These are phyloP conservation scores for Colletotrichum theobromicola DNA, from an alignment of 2,329 filamentous ascomycete genomes.

Conservation along the genomic window DNA sequence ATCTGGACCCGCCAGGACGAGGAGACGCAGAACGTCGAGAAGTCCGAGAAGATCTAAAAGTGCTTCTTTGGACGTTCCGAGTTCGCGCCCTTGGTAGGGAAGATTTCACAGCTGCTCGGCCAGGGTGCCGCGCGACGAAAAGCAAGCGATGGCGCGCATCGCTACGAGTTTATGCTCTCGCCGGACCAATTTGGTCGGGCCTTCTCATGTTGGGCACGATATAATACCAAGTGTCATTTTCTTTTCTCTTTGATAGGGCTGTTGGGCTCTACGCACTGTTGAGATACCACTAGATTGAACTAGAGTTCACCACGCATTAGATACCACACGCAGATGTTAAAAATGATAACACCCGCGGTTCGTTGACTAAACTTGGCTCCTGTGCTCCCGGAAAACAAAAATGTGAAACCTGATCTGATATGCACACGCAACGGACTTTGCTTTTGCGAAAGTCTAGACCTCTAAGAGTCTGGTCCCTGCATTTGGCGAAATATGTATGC, in stretches of 20 bases:
- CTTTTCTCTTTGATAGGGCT: not conserved
- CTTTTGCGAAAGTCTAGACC: not conserved
- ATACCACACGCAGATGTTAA: conserved; percentile 16
- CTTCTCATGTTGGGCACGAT: not conserved
- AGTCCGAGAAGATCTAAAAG: conserved; percentile 10
- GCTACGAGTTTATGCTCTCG: conserved; percentile 13
- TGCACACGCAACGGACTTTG: not conserved
- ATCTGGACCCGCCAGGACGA: conserved; percentile 18
- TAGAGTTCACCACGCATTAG: conserved; percentile 13
- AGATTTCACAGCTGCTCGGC: not conserved
- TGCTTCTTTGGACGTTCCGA: not conserved
- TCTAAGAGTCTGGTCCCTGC: not conserved
- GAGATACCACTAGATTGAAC: conserved; percentile 20
- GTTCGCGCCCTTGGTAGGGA: not conserved
- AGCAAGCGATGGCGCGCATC: not conserved
- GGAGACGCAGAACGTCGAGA: conserved; percentile 16
- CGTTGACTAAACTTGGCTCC: not conserved
- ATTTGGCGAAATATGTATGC: not conserved
- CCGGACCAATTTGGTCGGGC: not conserved
- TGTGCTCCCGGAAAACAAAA: not conserved
- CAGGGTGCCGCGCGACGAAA: not conserved
- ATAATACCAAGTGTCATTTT: not conserved
- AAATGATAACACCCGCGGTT: not conserved
- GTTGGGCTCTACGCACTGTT: not conserved
- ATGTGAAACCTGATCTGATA: not conserved